Evolutionary conservation across 2,329 filamentous ascomycete species (phyloP), one percentile per base, ranked within the genome.

Genomic region (Verticillium tricorpus): DNA sequence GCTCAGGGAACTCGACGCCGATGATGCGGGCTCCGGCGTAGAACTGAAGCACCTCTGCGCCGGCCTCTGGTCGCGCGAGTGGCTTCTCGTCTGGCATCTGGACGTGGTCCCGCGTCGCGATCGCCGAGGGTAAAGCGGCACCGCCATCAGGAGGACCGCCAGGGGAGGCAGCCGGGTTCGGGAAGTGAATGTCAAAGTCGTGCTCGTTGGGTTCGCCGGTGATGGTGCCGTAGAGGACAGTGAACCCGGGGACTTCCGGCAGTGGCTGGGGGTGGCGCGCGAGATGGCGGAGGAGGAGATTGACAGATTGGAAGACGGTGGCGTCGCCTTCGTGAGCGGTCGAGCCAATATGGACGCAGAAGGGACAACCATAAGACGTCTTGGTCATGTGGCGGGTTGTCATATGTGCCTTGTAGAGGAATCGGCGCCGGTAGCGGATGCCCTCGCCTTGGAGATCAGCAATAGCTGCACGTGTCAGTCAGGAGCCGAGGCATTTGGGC

Each of bases 351-450:
- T 74, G 70, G 6, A 71, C 69, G 62, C 77, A 79, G 63, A 77
- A 79, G 1, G 79, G 65, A 58, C 77, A 78, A 3, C 69, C 76
- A 57, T 76, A 79, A 61, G 75, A 78, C 50, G 72, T 67, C 59
- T 71, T 69, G 22, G 74, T 71, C 50, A 73, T 68, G n/a, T 67
- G 67, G 5, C 62, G 66, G 14, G 70, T 71, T 19, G 69, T 60
- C 3, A 80, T 62, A 60, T 80, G 78, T 15, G 75, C 77, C 60
- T 80, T 80, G 68, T 76, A 78, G 14, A 79, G 71, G 32, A 80
- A 72, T 0, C 77, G 73, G 14, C 76, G 69, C 5, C 77, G 77
- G 66, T 76, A 79, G 1, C 70, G 67, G 5, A 76, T 67, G 2
- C 76, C 76, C 3, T 74, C 75, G 19, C 70, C 71, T 31, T 64